These are phyloP conservation scores for Ceriops tagal DNA, from an alignment of 345 rosid species.

Conservation along the genomic window DNA sequence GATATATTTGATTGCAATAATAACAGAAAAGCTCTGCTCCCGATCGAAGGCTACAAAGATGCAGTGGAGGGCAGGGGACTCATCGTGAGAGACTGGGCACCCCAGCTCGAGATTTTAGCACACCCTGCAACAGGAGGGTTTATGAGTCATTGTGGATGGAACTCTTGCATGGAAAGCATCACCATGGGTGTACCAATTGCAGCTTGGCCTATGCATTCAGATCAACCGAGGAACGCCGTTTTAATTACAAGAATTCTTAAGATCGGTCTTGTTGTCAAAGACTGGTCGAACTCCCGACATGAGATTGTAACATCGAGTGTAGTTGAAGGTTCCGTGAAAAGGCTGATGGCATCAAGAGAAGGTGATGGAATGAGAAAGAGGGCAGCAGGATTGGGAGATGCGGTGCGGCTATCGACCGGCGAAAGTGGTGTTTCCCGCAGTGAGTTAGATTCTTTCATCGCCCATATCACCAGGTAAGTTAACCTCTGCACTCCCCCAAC, in stretches of 20 bases:
- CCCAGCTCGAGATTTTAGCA: slow-evolving; percentile 51
- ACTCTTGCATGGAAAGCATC: slow-evolving; percentile 66
- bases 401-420: slow-evolving; percentile 20
- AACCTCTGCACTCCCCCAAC: no score
- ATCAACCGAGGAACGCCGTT: slow-evolving; percentile 49
- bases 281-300: slow-evolving; percentile 25
- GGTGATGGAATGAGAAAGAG: slow-evolving; percentile 48
- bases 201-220: slow-evolving; percentile 69
- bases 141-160: slow-evolving; percentile 70
- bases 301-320: slow-evolving; percentile 18
- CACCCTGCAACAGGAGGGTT: slow-evolving; percentile 50
- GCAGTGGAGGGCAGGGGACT: slow-evolving; percentile 34
- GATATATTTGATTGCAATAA: slow-evolving; percentile 37
- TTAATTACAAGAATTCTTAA: slow-evolving; percentile 38
- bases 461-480: slow-evolving; percentile 32
- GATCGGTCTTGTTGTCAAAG: slow-evolving; percentile 34
- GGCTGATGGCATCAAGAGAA: slow-evolving; percentile 46
- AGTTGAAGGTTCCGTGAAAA: slow-evolving; percentile 30
- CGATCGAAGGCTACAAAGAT: slow-evolving; percentile 37
- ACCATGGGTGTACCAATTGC: slow-evolving; percentile 58
- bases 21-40: slow-evolving; percentile 28
- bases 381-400: slow-evolving; percentile 32
- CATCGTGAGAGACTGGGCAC: slow-evolving; percentile 57
- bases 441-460: slow-evolving; percentile 49
- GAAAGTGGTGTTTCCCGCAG: slow-evolving; percentile 38